Percentiles rank a stretch among this genome's conserved stretches.
Evolutionary conservation across 345 rosid genomes (phyloP).

Genomic region (Citrus glauca): DNA sequence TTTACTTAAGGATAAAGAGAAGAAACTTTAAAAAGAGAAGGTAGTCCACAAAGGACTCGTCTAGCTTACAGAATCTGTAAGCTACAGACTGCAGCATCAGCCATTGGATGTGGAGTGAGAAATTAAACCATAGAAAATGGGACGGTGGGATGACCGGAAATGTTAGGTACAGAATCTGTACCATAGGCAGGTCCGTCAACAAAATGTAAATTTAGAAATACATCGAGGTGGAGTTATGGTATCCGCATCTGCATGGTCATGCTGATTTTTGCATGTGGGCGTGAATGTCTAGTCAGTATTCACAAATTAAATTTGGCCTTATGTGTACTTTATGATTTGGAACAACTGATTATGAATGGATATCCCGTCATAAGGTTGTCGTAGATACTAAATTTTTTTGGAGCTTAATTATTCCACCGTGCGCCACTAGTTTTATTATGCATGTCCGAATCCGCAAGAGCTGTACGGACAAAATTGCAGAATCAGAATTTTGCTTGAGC

Average conservation of each 20-base stretch:
- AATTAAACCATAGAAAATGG: no score
- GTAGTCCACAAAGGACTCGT: no score
- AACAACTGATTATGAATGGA: background rate
- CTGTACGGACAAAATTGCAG: background rate
- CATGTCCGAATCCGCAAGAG: no score
- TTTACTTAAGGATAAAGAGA: background rate
- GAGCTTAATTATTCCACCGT: background rate
- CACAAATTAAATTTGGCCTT: background rate
- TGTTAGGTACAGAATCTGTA: no score
- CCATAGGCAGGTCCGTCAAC: no score
- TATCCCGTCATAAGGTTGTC: background rate
- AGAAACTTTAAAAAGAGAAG: background rate
- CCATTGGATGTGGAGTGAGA: no score
- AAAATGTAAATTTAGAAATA: no score
- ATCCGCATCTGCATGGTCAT: background rate
- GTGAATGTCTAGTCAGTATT: background rate
- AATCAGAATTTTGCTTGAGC: background rate
- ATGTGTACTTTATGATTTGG: background rate
- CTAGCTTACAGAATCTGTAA: no score
- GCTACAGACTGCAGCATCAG: no score
- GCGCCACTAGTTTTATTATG: background rate
- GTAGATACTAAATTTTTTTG: background rate
- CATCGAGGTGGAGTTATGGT: background rate
- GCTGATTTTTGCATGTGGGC: background rate
- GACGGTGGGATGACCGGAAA: no score